phyloP scores from a whole-genome alignment of 2,329 filamentous ascomycete species.

The Neonectria coccinea region DNA sequence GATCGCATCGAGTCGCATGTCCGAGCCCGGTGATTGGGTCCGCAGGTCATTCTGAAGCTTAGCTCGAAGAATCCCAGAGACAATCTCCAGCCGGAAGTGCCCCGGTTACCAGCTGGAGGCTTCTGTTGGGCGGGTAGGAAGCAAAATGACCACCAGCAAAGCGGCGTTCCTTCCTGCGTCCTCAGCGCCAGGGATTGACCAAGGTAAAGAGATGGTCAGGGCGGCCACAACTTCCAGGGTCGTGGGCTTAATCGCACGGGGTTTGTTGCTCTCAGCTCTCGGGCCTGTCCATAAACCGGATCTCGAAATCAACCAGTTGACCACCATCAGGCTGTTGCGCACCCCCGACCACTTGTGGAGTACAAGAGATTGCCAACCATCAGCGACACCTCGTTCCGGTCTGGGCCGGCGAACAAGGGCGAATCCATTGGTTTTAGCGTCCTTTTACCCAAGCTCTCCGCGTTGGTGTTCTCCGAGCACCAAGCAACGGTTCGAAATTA shows the following conservation, averaged over 20 bases:
- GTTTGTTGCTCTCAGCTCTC: slow-evolving; percentile 14
- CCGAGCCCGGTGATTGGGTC: slow-evolving; percentile 44
- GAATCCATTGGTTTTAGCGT: slow-evolving; percentile 40
- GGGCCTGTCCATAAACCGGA: slow-evolving; percentile 15
- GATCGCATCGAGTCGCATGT: slow-evolving; percentile 42
- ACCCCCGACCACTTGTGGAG: slow-evolving; percentile 34
- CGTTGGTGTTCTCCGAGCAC: not conserved
- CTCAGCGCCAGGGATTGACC: slow-evolving; percentile 14
- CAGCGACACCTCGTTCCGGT: slow-evolving; percentile 25
- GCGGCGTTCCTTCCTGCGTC: slow-evolving; percentile 5
- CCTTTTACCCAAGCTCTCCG: slow-evolving; percentile 6
- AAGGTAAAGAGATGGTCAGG: slow-evolving; percentile 22
- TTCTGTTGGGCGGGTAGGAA: slow-evolving; percentile 9
- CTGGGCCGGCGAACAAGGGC: slow-evolving; percentile 37
- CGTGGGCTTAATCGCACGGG: slow-evolving; percentile 1
- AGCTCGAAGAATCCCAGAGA: slow-evolving; percentile 35
- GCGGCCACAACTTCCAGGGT: slow-evolving; percentile 19
- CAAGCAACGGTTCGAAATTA: slow-evolving; percentile 11
- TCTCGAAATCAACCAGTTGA: slow-evolving; percentile 23
- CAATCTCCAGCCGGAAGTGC: slow-evolving; percentile 35
- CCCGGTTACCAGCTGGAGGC: not conserved
- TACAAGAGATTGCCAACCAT: slow-evolving; percentile 39
- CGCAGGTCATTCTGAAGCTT: slow-evolving; percentile 37
- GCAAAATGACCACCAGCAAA: slow-evolving; percentile 19
- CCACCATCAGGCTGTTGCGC: slow-evolving; percentile 12